These are phyloP conservation scores for Schwanniomyces yamadae DNA, from an alignment of 805 yeast species.

Conservation along the genomic window DNA sequence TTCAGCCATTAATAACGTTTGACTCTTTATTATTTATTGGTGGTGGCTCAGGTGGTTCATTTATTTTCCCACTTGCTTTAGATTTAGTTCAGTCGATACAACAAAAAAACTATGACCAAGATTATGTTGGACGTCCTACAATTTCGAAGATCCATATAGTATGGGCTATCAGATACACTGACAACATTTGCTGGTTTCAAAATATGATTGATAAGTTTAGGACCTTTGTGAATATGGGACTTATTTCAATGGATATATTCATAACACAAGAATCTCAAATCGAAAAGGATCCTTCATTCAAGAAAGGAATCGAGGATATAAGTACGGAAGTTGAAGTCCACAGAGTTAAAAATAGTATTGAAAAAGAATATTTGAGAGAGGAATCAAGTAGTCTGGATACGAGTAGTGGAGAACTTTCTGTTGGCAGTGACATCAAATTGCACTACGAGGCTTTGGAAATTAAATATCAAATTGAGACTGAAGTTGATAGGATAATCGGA, in stretches of 20 bases:
- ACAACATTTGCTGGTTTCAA: conserved; percentile 36
- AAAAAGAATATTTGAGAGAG: not conserved
- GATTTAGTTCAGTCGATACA: conserved; percentile 33
- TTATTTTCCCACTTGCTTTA: conserved; percentile 45
- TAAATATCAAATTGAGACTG: conserved; percentile 12
- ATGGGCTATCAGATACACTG: conserved; percentile 29
- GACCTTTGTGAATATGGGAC: conserved; percentile 21
- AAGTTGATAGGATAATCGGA: conserved; percentile 14
- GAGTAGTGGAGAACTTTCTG: not conserved
- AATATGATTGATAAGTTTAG: conserved; percentile 30
- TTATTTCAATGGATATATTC: conserved; percentile 24
- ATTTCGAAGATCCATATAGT: conserved; percentile 25
- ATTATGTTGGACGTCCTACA: conserved; percentile 33
- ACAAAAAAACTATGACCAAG: conserved; percentile 23
- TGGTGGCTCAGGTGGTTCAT: conserved; percentile 50
- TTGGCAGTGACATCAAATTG: conserved; percentile 1
- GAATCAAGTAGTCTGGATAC: not conserved
- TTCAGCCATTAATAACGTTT: conserved; percentile 42
- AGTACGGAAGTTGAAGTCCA: not conserved
- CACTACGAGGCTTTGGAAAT: conserved; percentile 19
- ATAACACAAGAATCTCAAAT: conserved; percentile 16
- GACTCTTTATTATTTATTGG: conserved; percentile 38
- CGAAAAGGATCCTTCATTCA: not conserved
- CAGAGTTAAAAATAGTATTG: no score
- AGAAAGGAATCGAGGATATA: not conserved